phyloP scores from a whole-genome alignment of 192 early-diverging fungal species.

The Geranomyces michiganensis region DNA sequence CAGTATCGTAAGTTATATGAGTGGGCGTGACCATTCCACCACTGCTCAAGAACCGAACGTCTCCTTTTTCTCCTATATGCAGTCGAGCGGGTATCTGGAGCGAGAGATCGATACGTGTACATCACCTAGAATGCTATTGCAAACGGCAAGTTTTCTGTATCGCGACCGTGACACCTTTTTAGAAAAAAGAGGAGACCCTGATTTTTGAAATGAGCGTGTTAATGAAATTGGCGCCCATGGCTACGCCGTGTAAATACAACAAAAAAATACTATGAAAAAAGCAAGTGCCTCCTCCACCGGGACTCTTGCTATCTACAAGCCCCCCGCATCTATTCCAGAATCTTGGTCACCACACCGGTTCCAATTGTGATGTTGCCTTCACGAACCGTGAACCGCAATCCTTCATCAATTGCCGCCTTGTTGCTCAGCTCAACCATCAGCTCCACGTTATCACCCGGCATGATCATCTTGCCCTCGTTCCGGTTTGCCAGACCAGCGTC shows the following conservation, averaged over 20 bases:
- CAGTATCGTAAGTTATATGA: conserved; percentile 59
- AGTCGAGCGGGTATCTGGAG: conserved; percentile 21
- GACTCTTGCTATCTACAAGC: too few relatives aligned
- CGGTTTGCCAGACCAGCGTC: conserved; percentile 74
- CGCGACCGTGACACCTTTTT: too few relatives aligned
- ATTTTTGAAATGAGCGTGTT: too few relatives aligned
- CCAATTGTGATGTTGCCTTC: conserved; percentile 98
- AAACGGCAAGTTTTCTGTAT: too few relatives aligned
- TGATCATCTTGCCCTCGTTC: conserved; percentile 92
- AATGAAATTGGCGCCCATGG: too few relatives aligned
- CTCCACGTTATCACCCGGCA: conserved; percentile 96
- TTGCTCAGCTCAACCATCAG: conserved; percentile 82
- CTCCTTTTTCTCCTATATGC: neutral
- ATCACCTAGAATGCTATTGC: conserved; percentile 21
- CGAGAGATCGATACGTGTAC: conserved; percentile 37
- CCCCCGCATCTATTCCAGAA: conserved; percentile 66
- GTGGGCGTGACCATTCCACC: neutral
- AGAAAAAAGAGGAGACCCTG: too few relatives aligned
- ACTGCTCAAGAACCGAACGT: neutral
- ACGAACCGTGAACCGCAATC: conserved; percentile 95
- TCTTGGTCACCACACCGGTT: conserved; percentile 81
- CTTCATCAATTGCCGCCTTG: conserved; percentile 88
- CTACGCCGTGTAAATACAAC: too few relatives aligned
- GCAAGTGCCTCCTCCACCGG: too few relatives aligned
- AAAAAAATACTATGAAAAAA: too few relatives aligned